Percentiles rank a stretch among this genome's conserved stretches.
Conservation (phyloP, 495 filamentous ascomycete genomes). For the Durotheca rogersii region DNA sequence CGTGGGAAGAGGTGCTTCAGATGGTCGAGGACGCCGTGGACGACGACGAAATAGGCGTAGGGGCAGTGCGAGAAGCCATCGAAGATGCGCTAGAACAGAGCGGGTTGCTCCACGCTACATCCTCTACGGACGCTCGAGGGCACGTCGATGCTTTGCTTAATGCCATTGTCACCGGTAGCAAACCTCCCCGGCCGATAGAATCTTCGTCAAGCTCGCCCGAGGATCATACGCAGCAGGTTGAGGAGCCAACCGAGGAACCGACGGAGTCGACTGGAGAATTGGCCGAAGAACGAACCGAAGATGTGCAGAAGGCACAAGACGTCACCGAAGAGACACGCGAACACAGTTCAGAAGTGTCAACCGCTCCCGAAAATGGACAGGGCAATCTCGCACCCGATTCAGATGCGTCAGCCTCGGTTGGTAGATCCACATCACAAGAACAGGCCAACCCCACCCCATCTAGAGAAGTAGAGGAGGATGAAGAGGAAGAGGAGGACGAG, state of each 20-base stretch:
- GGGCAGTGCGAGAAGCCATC: slow-evolving; percentile 44
- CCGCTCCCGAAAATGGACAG: neutral
- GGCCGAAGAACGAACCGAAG: neutral
- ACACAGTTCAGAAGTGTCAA: neutral
- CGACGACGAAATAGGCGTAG: slow-evolving; percentile 52
- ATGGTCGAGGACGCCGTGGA: slow-evolving; percentile 57
- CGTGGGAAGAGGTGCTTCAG: slow-evolving; percentile 55
- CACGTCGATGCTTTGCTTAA: slow-evolving; percentile 45
- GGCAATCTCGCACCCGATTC: neutral
- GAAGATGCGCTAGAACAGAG: slow-evolving; percentile 47
- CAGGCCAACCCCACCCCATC: neutral
- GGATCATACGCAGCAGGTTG: slow-evolving; percentile 2
- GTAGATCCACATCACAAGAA: neutral
- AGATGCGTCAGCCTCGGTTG: neutral
- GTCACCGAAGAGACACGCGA: neutral
- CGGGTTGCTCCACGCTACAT: slow-evolving; percentile 41
- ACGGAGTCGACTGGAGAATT: neutral
- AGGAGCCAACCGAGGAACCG: neutral
- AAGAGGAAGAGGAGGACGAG: slow-evolving; percentile 29
- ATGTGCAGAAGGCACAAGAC: neutral
- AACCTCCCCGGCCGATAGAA: slow-evolving; percentile 14
- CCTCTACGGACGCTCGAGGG: slow-evolving; percentile 36
- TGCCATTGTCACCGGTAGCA: slow-evolving; percentile 38
- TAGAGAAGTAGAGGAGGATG: slow-evolving; percentile 17
- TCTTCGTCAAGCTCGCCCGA: slow-evolving; percentile 11